A percentile compares a stretch with the other conserved stretches of the same genome.
These are phyloP conservation scores for Pseudoscleropodium purum DNA, from an alignment of 225 moss, liverwort and hornwort species.

Conservation along the genomic window DNA sequence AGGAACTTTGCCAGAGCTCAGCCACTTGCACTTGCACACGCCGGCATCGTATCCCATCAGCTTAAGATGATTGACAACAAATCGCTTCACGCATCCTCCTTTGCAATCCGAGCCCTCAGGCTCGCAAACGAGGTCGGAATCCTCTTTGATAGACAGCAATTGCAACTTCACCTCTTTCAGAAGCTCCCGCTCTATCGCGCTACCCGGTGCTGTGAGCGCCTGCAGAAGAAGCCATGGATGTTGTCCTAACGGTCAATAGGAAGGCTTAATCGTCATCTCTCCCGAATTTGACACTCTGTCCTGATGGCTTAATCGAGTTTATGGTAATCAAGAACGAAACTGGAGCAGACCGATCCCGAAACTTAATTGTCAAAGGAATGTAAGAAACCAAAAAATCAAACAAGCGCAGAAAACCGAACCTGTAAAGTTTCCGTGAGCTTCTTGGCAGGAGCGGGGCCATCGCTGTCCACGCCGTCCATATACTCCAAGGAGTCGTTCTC, in stretches of 20 bases:
- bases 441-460: constrained; percentile 28
- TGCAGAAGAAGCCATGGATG: constrained; percentile 10
- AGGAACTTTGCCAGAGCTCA: constrained; percentile 62
- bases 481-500: constrained; percentile 63
- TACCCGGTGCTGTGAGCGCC: constrained; percentile 45
- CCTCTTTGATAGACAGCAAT: constrained; percentile 66
- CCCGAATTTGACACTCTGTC: neutral
- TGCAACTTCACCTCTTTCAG: constrained; percentile 54
- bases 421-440: constrained; percentile 57
- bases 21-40: constrained; percentile 78
- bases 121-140: constrained; percentile 61
- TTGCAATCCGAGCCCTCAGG: constrained; percentile 55
- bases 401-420: neutral
- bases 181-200: constrained; percentile 52
- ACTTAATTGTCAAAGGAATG: neutral
- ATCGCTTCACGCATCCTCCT: constrained; percentile 77
- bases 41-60: constrained; percentile 53
- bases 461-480: constrained; percentile 52
- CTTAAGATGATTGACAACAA: constrained; percentile 53
- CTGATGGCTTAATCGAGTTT: neutral
- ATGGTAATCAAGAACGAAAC: neutral
- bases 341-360: neutral
- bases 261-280: neutral
- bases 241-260: neutral
- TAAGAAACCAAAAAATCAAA: neutral